phyloP scores from a whole-genome alignment of 2,329 filamentous ascomycete species.

The Chaetomiaceae sp. region DNA sequence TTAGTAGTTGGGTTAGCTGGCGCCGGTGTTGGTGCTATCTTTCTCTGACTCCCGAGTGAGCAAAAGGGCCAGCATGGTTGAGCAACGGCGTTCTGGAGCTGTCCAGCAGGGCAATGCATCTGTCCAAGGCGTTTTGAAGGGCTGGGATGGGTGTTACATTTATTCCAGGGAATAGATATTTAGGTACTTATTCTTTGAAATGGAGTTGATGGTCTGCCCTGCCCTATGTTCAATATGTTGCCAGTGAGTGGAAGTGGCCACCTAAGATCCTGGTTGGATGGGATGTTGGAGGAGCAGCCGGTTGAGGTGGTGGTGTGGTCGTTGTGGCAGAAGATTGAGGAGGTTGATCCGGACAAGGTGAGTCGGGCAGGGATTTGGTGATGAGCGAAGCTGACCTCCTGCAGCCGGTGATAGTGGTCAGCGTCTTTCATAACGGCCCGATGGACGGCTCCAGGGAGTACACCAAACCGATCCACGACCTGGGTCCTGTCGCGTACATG shows the following conservation, averaged over 20 bases:
- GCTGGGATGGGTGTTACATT: too few relatives aligned
- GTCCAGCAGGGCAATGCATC: too few relatives aligned
- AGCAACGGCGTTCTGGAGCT: too few relatives aligned
- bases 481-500: conserved; percentile 35
- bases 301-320: conserved; percentile 6
- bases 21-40: background rate
- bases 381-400: background rate
- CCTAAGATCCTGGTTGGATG: background rate
- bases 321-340: background rate
- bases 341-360: conserved; percentile 10
- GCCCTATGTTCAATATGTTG: too few relatives aligned
- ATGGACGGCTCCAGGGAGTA: conserved; percentile 30
- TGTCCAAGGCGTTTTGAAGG: too few relatives aligned
- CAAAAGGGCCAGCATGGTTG: too few relatives aligned
- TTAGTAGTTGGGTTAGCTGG: background rate
- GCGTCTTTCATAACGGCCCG: conserved; percentile 30
- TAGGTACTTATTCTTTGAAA: too few relatives aligned
- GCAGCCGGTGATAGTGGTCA: conserved; percentile 12
- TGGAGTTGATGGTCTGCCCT: too few relatives aligned
- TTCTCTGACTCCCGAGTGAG: too few relatives aligned
- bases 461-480: conserved; percentile 39
- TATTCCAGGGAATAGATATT: too few relatives aligned
- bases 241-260: too few relatives aligned
- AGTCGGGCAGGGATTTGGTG: background rate
- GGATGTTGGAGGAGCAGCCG: conserved; percentile 6